Evolutionary conservation across 345 rosid species (phyloP).

Genomic region (Moricandia moricandioides): DNA sequence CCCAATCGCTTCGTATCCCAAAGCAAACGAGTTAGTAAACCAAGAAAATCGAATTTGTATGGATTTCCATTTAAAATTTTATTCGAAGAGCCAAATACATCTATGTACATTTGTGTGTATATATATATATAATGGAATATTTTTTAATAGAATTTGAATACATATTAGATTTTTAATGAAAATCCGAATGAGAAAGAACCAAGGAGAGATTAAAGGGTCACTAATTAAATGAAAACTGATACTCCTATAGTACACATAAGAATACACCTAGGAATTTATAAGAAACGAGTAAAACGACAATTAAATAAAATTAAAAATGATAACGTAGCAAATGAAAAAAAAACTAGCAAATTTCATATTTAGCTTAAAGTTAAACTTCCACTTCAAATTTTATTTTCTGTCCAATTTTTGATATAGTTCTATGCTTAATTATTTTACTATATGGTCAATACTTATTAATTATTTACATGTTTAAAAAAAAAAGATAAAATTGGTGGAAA

Average conservation of each 20-base stretch:
- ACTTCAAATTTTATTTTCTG: background rate
- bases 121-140: background rate
- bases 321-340: background rate
- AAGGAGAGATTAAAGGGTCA: background rate
- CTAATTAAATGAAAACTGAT: background rate
- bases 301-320: background rate
- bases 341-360: background rate
- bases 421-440: background rate
- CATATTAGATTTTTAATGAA: background rate
- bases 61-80: background rate
- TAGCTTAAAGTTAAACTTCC: background rate
- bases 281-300: background rate
- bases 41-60: background rate
- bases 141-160: background rate
- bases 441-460: background rate
- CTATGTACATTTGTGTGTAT: no score
- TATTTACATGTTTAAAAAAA: background rate
- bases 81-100: no score
- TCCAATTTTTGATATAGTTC: no score
- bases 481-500: background rate
- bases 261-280: background rate
- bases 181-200: background rate
- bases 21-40: background rate
- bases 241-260: background rate
- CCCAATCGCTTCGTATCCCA: conserved; percentile 17